Conservation (phyloP, 1,284 basidiomycete genomes). For the Heterobasidion irregulare region DNA sequence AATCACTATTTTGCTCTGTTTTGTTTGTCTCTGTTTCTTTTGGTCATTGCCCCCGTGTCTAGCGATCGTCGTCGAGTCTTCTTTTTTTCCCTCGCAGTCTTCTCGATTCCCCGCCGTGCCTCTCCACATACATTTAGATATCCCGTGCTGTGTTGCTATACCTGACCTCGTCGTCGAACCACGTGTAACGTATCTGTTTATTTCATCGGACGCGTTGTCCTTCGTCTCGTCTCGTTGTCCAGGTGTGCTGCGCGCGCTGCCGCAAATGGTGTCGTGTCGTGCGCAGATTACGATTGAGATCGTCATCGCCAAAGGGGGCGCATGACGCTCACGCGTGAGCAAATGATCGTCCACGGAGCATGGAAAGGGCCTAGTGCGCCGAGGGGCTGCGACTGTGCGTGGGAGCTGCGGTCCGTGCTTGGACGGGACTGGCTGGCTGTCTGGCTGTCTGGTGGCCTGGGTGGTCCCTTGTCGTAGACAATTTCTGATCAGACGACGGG, state of each 20-base stretch:
- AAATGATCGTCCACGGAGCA: too few relatives aligned
- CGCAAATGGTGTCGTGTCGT: too few relatives aligned
- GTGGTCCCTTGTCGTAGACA: too few relatives aligned
- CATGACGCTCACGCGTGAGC: too few relatives aligned
- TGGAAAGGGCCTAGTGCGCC: too few relatives aligned
- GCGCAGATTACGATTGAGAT: too few relatives aligned
- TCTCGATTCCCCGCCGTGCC: not conserved
- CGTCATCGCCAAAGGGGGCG: too few relatives aligned
- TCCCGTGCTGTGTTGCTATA: not conserved
- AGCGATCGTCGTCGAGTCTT: not conserved
- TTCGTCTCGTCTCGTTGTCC: not conserved
- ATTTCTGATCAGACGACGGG: not conserved
- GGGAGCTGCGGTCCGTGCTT: too few relatives aligned
- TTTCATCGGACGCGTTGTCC: not conserved
- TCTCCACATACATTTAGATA: not conserved
- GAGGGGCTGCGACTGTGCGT: too few relatives aligned
- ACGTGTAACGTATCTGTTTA: not conserved
- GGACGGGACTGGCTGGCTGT: too few relatives aligned
- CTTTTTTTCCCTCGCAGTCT: not conserved
- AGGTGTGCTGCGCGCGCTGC: too few relatives aligned
- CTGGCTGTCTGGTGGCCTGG: too few relatives aligned
- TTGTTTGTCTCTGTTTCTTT: not conserved
- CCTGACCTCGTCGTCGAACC: not conserved
- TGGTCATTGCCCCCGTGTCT: not conserved
- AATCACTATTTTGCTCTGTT: not conserved